Evolutionary conservation across 192 early-diverging fungal genomes (phyloP), one percentile per base, ranked within the genome.

Genomic region (Umbelopsis isabellina): DNA sequence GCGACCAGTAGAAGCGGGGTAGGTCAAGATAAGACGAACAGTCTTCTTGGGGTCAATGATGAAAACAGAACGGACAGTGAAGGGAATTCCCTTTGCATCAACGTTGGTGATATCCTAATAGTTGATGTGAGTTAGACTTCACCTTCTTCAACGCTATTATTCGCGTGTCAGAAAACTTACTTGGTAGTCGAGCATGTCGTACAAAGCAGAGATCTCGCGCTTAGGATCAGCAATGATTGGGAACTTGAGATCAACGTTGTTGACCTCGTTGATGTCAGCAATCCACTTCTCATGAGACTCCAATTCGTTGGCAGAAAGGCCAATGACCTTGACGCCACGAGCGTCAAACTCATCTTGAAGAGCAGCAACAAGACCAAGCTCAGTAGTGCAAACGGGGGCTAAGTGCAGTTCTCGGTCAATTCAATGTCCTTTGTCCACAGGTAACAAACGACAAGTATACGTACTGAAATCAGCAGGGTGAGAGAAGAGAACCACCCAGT

Each of bases 131-230:
- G 25, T 6, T 7, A 61, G 1, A 16, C 35, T 51, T 1, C 1
- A 4, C 37, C 2, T n/a, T 13, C 33, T 11, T 1, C 50, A 41
- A 3, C 21, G 41, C 4, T 61, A n/a, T 48, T 6, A 9, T 65
- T 49, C 21, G 46, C 47, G 10, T 22, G 0, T 41, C 27, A 47
- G 13, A 53, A 11, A 55, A 58, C 72, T 74, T 69, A 69, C 75
- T 44, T 96, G 92, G 77, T 92, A 88, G 76, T 99, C 97, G 69
- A 99, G 87, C 97, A 99, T 99, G 75, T 95, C 95, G 85, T 99
- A 99, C 52, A 95, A 86, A 12, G 88, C 85, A 13, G 97, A 92
- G 35, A 99, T 88, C 61, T 88, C 79, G 75, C 96, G 91, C 67
- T 91, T 85, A 45, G 85, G 86, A 85, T 98, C 96, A 49, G 97